These are phyloP conservation scores for Aspergillus sclerotiicarbonarius DNA, from an alignment of 495 filamentous ascomycete genomes.

Conservation along the genomic window DNA sequence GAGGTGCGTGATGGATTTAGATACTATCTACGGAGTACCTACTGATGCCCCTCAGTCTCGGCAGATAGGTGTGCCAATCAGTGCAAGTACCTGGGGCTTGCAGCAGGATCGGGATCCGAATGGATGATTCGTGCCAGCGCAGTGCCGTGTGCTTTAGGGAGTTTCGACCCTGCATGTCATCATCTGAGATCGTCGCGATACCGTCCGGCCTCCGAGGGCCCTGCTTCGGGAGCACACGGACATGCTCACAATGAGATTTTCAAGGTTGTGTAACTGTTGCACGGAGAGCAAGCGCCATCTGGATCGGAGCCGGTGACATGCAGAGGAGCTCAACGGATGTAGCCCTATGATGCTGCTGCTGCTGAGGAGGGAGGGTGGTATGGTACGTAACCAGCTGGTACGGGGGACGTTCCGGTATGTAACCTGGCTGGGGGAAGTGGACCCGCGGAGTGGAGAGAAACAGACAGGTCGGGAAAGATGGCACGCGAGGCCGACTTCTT, in stretches of 20 bases:
- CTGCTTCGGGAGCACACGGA: background rate
- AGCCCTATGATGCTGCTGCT: background rate
- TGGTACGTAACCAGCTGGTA: background rate
- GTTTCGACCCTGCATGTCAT: background rate
- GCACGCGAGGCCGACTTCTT: constrained; percentile 12
- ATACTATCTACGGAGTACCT: too few relatives aligned
- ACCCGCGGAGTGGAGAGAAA: background rate
- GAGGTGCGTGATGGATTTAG: background rate
- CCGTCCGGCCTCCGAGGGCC: too few relatives aligned
- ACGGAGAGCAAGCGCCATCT: background rate
- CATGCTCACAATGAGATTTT: background rate
- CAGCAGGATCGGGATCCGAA: background rate
- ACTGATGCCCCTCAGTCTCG: too few relatives aligned
- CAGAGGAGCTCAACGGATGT: background rate
- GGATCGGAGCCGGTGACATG: background rate
- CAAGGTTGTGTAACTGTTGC: background rate
- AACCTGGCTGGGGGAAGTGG: too few relatives aligned
- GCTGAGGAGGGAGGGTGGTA: background rate
- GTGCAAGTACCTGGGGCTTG: background rate
- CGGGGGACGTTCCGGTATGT: background rate
- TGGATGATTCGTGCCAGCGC: background rate
- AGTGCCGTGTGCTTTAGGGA: background rate
- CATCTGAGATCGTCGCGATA: background rate
- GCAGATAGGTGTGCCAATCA: background rate
- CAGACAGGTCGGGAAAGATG: constrained; percentile 13